Percentiles rank a stretch among this genome's conserved stretches.
phyloP scores from a whole-genome alignment of 1,139 yeast species.

The Pichia sp. region DNA sequence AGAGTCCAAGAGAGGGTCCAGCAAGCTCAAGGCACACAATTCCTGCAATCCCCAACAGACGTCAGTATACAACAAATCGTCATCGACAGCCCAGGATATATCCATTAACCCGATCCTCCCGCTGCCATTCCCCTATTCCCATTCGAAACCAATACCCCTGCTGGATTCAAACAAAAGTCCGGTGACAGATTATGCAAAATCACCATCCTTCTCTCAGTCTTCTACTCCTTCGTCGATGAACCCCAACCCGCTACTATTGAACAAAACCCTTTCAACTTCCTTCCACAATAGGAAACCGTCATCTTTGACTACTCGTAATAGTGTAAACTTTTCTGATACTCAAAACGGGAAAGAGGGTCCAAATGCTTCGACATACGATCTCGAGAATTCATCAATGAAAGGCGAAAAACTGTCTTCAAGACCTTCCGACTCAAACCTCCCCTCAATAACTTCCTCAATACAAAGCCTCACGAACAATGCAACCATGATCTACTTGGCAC shows the following conservation, averaged over 20 bases:
- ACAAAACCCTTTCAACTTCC: conserved; percentile 2
- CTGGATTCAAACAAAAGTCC: background rate
- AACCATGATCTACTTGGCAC: conserved; percentile 66
- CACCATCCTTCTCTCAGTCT: background rate
- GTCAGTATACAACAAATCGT: background rate
- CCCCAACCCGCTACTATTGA: conserved; percentile 6
- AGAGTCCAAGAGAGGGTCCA: conserved; percentile 53
- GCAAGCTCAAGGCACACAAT: conserved; percentile 6
- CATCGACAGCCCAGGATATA: background rate
- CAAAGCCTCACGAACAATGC: conserved; percentile 23
- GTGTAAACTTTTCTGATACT: background rate
- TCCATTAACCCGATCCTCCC: conserved; percentile 13
- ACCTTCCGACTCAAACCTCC: background rate
- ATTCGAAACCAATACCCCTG: conserved; percentile 7
- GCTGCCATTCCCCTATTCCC: conserved; percentile 14
- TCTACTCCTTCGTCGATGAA: background rate
- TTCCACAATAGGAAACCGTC: background rate
- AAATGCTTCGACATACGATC: background rate
- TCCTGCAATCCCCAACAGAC: background rate
- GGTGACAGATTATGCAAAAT: background rate
- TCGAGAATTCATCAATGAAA: background rate
- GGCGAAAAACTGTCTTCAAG: background rate
- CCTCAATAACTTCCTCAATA: conserved; percentile 13
- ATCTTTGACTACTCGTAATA: background rate
- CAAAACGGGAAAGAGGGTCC: background rate